These are phyloP conservation scores for Hypholoma sublateritium DNA, from an alignment of 768 basidiomycete species.

Conservation along the genomic window DNA sequence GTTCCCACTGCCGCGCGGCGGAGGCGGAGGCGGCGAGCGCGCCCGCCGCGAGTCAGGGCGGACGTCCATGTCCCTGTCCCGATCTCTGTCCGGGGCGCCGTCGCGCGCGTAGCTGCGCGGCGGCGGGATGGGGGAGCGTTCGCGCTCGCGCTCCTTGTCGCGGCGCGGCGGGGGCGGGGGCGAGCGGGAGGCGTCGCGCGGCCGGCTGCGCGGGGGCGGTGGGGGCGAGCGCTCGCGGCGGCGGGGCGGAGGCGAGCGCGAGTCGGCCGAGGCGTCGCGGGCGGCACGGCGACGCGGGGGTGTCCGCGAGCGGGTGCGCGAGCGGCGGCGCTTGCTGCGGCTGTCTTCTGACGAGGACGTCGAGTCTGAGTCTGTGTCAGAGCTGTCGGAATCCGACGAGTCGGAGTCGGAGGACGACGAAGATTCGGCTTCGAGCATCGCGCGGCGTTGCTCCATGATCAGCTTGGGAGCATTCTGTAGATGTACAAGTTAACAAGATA, in stretches of 20 bases:
- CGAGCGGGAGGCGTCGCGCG: constrained; percentile 11
- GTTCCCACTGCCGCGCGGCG: constrained; percentile 12
- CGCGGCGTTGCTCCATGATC: constrained; percentile 93
- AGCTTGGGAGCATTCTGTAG: constrained; percentile 84
- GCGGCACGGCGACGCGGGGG: constrained; percentile 23
- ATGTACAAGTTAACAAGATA: constrained; percentile 5
- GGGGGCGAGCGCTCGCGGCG: constrained; percentile 21
- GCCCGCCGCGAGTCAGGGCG: constrained; percentile 10
- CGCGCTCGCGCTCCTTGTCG: constrained; percentile 5
- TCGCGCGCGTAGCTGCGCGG: constrained; percentile 5
- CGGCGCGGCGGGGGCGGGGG: constrained; percentile 19
- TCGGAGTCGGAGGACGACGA: constrained; percentile 42
- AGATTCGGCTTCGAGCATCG: constrained; percentile 74
- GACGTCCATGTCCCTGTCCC: constrained; percentile 15
- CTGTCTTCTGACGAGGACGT: constrained; percentile 26
- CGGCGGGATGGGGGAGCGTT: constrained; percentile 15
- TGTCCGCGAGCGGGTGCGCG: constrained; percentile 15
- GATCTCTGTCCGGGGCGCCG: neutral
- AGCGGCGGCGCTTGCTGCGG: constrained; percentile 15
- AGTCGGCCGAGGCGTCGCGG: constrained; percentile 15
- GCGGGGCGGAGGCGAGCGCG: constrained; percentile 22
- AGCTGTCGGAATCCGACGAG: constrained; percentile 32
- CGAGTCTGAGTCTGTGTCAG: constrained; percentile 26
- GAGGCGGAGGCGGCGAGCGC: constrained; percentile 15
- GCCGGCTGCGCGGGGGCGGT: constrained; percentile 15